Conservation (phyloP, 306 rosid species). For the Casuarina cunninghamiana region DNA sequence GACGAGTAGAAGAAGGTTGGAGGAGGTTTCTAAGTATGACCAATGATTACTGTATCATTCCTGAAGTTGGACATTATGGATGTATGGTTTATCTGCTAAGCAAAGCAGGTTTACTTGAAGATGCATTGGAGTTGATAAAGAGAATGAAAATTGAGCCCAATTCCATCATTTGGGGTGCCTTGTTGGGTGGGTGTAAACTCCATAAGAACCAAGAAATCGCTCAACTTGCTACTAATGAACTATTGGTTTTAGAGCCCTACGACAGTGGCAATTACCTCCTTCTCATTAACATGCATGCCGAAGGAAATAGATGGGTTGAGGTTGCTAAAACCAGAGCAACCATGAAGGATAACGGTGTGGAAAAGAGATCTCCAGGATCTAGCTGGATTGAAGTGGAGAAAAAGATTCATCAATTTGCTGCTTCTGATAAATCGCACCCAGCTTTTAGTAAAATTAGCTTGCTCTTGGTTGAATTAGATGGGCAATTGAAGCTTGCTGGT, state of each 20-base stretch:
- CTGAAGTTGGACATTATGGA: slow-evolving; percentile 70
- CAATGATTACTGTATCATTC: slow-evolving; percentile 46
- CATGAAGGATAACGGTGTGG: slow-evolving; percentile 75
- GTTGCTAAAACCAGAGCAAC: slow-evolving; percentile 51
- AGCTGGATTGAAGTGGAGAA: slow-evolving; percentile 70
- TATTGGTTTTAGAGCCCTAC: slow-evolving; percentile 63
- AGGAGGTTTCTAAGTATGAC: slow-evolving; percentile 56
- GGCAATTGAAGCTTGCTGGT: no score
- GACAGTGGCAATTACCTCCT: slow-evolving; percentile 70
- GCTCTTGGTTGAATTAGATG: neutral
- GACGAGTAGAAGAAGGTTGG: slow-evolving; percentile 68
- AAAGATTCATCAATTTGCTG: slow-evolving; percentile 56
- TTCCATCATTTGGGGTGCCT: slow-evolving; percentile 76
- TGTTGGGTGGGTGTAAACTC: slow-evolving; percentile 80
- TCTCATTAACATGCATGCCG: slow-evolving; percentile 68
- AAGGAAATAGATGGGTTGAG: slow-evolving; percentile 59
- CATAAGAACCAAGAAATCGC: slow-evolving; percentile 54
- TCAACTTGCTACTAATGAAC: slow-evolving; percentile 43
- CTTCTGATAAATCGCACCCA: slow-evolving; percentile 59
- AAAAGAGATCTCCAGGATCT: slow-evolving; percentile 68
- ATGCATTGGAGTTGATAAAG: slow-evolving; percentile 61
- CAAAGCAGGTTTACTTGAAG: slow-evolving; percentile 72
- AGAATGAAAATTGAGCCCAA: slow-evolving; percentile 58
- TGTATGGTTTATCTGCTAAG: slow-evolving; percentile 83
- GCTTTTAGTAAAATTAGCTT: slow-evolving; percentile 41